Conservation (phyloP, 2,329 filamentous ascomycete genomes). For the Colletotrichum tofieldiae region DNA sequence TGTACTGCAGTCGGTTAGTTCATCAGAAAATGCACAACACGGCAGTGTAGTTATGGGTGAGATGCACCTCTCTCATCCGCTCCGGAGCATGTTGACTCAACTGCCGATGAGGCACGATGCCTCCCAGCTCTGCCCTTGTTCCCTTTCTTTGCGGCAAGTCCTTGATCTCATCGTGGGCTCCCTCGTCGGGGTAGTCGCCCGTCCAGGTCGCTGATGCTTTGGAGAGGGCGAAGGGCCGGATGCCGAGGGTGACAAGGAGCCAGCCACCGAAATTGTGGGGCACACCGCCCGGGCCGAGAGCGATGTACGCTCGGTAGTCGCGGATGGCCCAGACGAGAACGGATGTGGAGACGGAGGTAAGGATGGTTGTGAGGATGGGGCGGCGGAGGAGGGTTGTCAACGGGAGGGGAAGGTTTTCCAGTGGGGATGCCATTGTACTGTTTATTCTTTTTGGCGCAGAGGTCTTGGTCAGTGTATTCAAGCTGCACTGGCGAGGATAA, state of each 20-base stretch:
- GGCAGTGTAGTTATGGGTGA: background rate
- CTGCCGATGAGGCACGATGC: constrained; percentile 39
- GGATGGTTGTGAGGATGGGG: background rate
- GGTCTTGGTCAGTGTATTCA: too few species aligned
- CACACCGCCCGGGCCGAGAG: constrained; percentile 61
- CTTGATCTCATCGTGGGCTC: constrained; percentile 17
- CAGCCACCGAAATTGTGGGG: constrained; percentile 61
- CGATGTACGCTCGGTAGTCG: constrained; percentile 57
- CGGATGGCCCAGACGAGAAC: constrained; percentile 22
- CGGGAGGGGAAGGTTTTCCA: background rate
- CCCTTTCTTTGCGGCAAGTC: constrained; percentile 7
- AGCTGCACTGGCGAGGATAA: background rate
- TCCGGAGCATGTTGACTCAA: constrained; percentile 38
- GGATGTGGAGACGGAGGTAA: constrained; percentile 10
- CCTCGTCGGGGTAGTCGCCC: constrained; percentile 29
- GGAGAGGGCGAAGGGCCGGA: constrained; percentile 37
- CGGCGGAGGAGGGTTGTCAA: background rate
- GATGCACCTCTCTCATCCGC: constrained; percentile 25
- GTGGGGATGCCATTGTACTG: background rate
- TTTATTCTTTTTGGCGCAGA: background rate
- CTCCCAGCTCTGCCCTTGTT: constrained; percentile 19
- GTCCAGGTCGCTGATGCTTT: constrained; percentile 21
- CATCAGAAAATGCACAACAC: background rate
- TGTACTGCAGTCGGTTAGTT: background rate
- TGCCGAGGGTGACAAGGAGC: constrained; percentile 47